A percentile compares a stretch with the other conserved stretches of the same genome.
phyloP scores from a whole-genome alignment of 2,329 filamentous ascomycete genomes.

The Gyromitra esculenta region DNA sequence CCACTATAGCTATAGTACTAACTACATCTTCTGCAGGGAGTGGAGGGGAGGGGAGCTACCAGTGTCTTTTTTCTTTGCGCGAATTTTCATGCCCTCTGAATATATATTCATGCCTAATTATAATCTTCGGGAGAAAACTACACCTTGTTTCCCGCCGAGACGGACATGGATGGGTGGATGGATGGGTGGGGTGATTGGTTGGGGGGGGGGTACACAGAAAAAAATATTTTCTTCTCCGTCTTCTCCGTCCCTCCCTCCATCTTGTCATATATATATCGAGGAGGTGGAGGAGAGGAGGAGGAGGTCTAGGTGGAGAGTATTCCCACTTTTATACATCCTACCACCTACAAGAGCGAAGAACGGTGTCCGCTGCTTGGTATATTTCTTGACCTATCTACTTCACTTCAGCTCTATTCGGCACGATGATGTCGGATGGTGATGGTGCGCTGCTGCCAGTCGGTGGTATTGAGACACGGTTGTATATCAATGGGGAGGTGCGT shows the following conservation, averaged over 20 bases:
- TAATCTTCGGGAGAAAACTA: constrained; percentile 13
- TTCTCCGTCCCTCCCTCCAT: not conserved
- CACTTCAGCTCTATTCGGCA: constrained; percentile 22
- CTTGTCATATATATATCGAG: too few relatives aligned
- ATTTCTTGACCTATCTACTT: constrained; percentile 12
- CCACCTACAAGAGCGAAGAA: not conserved
- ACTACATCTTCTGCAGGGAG: too few relatives aligned
- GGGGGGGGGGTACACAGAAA: constrained; percentile 6
- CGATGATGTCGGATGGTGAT: constrained; percentile 14
- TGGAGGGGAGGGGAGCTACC: too few relatives aligned
- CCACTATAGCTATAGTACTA: too few relatives aligned
- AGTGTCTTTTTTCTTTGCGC: not conserved
- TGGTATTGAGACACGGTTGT: constrained; percentile 61
- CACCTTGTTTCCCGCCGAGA: not conserved
- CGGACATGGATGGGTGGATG: constrained; percentile 22
- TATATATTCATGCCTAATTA: not conserved
- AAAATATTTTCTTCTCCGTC: constrained; percentile 7
- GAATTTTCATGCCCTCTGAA: constrained; percentile 10
- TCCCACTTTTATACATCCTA: not conserved
- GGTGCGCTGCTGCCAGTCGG: not conserved
- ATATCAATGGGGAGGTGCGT: constrained; percentile 66
- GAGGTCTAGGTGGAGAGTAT: not conserved
- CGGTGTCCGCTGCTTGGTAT: constrained; percentile 11
- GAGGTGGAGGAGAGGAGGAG: too few relatives aligned
- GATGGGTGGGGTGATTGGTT: not conserved